Conservation (phyloP, 768 basidiomycete species). For the Suillus decipiens region DNA sequence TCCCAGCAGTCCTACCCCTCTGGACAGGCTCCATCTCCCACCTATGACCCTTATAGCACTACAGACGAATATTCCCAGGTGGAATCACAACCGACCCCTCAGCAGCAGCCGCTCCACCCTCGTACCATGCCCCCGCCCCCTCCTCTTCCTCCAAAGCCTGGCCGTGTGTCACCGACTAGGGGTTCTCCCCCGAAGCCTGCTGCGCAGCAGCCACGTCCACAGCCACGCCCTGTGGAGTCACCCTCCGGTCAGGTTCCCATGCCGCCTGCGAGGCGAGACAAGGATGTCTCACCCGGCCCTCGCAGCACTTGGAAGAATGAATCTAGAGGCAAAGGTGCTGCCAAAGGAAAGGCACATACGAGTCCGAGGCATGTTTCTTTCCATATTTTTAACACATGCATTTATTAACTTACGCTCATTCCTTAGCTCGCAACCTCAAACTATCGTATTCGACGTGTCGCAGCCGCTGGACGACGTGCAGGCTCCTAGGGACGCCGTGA, state of each 20-base stretch:
- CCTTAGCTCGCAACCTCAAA: constrained; percentile 61
- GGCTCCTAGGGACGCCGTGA: constrained; percentile 73
- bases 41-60: constrained; percentile 36
- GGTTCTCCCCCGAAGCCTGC: constrained; percentile 66
- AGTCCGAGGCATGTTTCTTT: constrained; percentile 55
- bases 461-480: constrained; percentile 73
- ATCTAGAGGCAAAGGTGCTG: constrained; percentile 36
- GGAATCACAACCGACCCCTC: constrained; percentile 30
- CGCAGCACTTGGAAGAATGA: constrained; percentile 45
- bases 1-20: constrained; percentile 36
- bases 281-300: constrained; percentile 71
- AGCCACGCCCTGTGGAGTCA: constrained; percentile 52
- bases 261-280: constrained; percentile 50
- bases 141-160: constrained; percentile 63
- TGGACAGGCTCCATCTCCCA: constrained; percentile 39
- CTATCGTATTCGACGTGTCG: constrained; percentile 74
- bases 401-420: constrained; percentile 4
- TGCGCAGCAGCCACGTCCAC: constrained; percentile 46
- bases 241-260: constrained; percentile 45
- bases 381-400: not conserved
- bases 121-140: constrained; percentile 53
- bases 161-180: constrained; percentile 53
- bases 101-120: constrained; percentile 36
- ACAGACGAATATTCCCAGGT: constrained; percentile 50
- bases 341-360: constrained; percentile 47